Evolutionary conservation across 495 filamentous ascomycete species (phyloP).

Genomic region (Coniosporium apollinis): DNA sequence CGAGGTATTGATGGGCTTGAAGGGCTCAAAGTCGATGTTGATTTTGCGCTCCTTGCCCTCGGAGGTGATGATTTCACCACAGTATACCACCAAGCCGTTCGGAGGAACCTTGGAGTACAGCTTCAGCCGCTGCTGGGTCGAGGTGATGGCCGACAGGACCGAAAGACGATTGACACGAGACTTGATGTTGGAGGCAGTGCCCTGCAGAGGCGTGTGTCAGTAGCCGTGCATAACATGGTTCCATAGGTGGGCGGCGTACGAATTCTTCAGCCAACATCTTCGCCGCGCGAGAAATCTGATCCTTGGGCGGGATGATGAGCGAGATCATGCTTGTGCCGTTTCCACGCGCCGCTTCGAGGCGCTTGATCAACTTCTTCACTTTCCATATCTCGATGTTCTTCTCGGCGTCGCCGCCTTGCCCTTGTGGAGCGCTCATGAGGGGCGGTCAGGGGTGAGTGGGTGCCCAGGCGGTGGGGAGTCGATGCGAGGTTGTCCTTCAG

Average conservation of each 20-base stretch:
- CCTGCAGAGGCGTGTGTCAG: conserved; percentile 19
- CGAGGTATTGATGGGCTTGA: conserved; percentile 99
- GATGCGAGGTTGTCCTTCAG: no score
- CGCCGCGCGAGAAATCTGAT: conserved; percentile 86
- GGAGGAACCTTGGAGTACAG: conserved; percentile 96
- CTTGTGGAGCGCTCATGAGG: conserved; percentile 81
- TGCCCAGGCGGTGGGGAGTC: no score
- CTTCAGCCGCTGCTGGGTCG: conserved; percentile 96
- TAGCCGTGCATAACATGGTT: neutral
- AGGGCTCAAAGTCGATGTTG: conserved; percentile 98
- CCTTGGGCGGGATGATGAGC: conserved; percentile 96
- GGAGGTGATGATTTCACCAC: conserved; percentile 97
- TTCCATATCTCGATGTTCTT: conserved; percentile 93
- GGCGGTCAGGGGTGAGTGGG: no score
- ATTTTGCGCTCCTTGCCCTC: conserved; percentile 98
- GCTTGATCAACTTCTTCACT: conserved; percentile 96
- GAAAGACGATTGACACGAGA: conserved; percentile 97
- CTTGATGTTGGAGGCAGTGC: conserved; percentile 98
- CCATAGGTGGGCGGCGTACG: conserved; percentile 43
- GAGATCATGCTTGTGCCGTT: conserved; percentile 50
- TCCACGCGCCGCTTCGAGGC: conserved; percentile 42
- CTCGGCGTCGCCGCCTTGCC: conserved; percentile 86
- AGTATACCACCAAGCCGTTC: conserved; percentile 95
- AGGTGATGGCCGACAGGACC: conserved; percentile 93
- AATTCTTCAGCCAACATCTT: conserved; percentile 99